Base-by-base conservation (phyloP, 2,329 filamentous ascomycete species). In the Cytospora paraplurivora region DNA sequence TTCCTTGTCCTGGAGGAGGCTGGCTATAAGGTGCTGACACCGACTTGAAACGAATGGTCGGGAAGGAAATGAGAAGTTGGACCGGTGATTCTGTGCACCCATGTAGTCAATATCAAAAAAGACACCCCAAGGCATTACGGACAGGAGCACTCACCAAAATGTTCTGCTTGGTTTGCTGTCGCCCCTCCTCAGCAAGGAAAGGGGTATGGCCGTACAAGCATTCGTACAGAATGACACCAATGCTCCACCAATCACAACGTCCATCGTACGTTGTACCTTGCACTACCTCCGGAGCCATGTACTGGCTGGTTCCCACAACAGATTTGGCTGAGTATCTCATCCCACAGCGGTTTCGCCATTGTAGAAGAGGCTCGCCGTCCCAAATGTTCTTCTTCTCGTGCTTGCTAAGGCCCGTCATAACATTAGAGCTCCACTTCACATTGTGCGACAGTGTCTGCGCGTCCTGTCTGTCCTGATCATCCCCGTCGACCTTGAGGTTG, bases 261-360 rank as follows among this genome's bases (percentile, higher is more conserved):
- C 91, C 94, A 76, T 98, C 95, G 74, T 98, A 98, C 44, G 83
- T 78, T 56, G 92, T 85, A 34, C 93, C 92, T 68, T 85, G 81
- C 63, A 97, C 88, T 19, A 98, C 91, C 78, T 98, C 95, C 1
- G 94, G 94, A 0, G 95, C 94, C 95, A 97, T 98, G 78, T 98
- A 98, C 73, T 97, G 94, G 73, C 93, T 97, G 2, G 95, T 98
- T 2, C 94, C 94, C 12, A 98, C 94, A 1, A 97, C 88, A 53
- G 93, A 97, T 69, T 88, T 86, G 1, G 94, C 94, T 38, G 92
- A 83, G 38, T 85, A 85, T 47, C 92, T 87, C 68, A 88, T 89
- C 33, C 89, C 85, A 66, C 82, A 84, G 17, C 82, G 81, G 71
- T 92, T 88, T 52, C 90, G 84, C 89, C 88, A 93, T 66, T 83